phyloP scores from a whole-genome alignment of 768 basidiomycete species.

The Dioszegia aurantiaca region DNA sequence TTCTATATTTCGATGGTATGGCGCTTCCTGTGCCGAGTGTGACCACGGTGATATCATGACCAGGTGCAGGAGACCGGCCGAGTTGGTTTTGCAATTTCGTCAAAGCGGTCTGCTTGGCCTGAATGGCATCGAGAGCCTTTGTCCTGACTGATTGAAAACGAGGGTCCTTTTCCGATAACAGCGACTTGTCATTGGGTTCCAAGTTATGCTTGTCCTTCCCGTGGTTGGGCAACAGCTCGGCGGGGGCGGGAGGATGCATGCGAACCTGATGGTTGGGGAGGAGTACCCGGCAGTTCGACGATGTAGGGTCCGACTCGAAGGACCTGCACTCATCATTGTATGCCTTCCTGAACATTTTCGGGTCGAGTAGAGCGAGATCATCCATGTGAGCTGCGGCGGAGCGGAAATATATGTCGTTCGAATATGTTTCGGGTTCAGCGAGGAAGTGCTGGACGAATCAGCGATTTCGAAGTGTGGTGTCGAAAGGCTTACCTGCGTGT shows the following conservation, averaged over 20 bases:
- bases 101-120: background rate
- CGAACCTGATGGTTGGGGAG: conserved; percentile 32
- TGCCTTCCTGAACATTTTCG: conserved; percentile 69
- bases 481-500: conserved; percentile 63
- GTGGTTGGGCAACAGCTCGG: conserved; percentile 18
- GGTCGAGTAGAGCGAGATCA: conserved; percentile 68
- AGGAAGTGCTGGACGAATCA: conserved; percentile 64
- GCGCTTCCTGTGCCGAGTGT: conserved; percentile 88
- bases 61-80: no score
- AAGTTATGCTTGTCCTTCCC: conserved; percentile 19
- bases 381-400: conserved; percentile 70
- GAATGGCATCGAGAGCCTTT: no score
- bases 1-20: conserved; percentile 78
- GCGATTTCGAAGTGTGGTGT: background rate
- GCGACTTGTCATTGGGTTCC: background rate
- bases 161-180: background rate
- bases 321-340: conserved; percentile 45
- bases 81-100: background rate
- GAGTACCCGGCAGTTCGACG: conserved; percentile 57
- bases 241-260: conserved; percentile 34
- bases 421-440: conserved; percentile 62
- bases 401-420: conserved; percentile 71
- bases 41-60: conserved; percentile 67
- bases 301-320: conserved; percentile 52
- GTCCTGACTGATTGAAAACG: background rate